phyloP scores from a whole-genome alignment of 225 moss, liverwort and hornwort species.

The Pseudoscleropodium purum region DNA sequence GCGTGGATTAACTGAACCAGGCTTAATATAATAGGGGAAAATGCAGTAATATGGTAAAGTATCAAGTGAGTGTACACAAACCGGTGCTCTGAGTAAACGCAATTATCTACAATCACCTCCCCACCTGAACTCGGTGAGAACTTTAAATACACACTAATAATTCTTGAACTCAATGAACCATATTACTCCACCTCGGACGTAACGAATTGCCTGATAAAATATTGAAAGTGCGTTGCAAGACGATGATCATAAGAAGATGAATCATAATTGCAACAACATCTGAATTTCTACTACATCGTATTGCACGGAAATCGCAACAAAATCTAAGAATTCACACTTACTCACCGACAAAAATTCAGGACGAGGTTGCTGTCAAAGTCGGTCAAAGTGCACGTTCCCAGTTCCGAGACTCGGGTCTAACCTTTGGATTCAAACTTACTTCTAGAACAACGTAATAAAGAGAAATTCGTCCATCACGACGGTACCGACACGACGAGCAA shows the following conservation, averaged over 20 bases:
- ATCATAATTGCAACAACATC: neutral
- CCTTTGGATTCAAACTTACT: neutral
- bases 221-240: neutral
- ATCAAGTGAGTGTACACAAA: neutral
- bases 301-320: neutral
- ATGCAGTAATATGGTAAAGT: neutral
- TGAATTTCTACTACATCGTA: neutral
- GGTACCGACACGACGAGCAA: neutral
- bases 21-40: neutral
- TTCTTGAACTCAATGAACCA: neutral
- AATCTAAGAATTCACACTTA: neutral
- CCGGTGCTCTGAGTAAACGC: neutral
- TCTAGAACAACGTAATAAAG: neutral
- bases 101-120: neutral
- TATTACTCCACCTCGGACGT: neutral
- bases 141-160: neutral
- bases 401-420: neutral
- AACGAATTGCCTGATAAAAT: neutral
- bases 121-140: neutral
- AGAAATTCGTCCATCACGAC: neutral
- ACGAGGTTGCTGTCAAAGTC: neutral
- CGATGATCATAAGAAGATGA: neutral
- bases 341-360: neutral
- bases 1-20: neutral
- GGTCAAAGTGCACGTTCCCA: neutral